These are phyloP conservation scores for Quambalaria eucalypti DNA, from an alignment of 1,284 basidiomycete species.

Conservation along the genomic window DNA sequence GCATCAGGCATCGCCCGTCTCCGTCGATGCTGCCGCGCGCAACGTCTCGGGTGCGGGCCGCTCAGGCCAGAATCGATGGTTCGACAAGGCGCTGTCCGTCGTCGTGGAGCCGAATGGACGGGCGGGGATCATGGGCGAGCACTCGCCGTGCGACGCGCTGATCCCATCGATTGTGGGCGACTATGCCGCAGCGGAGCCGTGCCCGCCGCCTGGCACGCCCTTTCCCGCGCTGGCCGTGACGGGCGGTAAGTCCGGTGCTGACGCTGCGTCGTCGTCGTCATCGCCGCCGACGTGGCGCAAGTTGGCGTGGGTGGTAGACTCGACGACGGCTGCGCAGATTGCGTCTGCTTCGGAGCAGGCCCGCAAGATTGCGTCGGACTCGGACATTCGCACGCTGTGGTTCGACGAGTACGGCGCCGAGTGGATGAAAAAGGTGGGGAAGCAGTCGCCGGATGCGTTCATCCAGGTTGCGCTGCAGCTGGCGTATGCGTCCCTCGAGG, in stretches of 20 bases:
- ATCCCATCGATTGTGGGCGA: slow-evolving; percentile 85
- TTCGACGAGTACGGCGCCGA: slow-evolving; percentile 77
- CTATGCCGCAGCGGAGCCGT: slow-evolving; percentile 61
- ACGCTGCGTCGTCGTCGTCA: too few relatives aligned
- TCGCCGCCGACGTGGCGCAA: neutral
- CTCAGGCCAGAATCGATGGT: slow-evolving; percentile 75
- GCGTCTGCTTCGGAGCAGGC: slow-evolving; percentile 57
- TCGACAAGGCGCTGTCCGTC: slow-evolving; percentile 78
- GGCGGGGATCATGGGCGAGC: slow-evolving; percentile 82
- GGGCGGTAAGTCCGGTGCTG: slow-evolving; percentile 6
- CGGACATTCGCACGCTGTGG: slow-evolving; percentile 75
- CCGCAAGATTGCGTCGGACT: slow-evolving; percentile 61
- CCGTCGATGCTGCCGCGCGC: slow-evolving; percentile 68
- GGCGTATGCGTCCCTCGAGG: slow-evolving; percentile 75
- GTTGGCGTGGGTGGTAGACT: slow-evolving; percentile 69
- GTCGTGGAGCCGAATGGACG: slow-evolving; percentile 77
- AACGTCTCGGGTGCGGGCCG: slow-evolving; percentile 62
- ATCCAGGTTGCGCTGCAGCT: slow-evolving; percentile 89
- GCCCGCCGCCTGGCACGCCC: slow-evolving; percentile 19
- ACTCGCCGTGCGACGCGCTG: slow-evolving; percentile 82
- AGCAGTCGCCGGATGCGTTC: slow-evolving; percentile 76
- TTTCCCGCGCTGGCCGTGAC: slow-evolving; percentile 18
- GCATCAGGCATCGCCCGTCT: slow-evolving; percentile 57
- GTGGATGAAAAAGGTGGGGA: slow-evolving; percentile 79
- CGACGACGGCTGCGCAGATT: slow-evolving; percentile 57